phyloP scores from a whole-genome alignment of 2,329 filamentous ascomycete species.

The Pseudodiploospora longispora region DNA sequence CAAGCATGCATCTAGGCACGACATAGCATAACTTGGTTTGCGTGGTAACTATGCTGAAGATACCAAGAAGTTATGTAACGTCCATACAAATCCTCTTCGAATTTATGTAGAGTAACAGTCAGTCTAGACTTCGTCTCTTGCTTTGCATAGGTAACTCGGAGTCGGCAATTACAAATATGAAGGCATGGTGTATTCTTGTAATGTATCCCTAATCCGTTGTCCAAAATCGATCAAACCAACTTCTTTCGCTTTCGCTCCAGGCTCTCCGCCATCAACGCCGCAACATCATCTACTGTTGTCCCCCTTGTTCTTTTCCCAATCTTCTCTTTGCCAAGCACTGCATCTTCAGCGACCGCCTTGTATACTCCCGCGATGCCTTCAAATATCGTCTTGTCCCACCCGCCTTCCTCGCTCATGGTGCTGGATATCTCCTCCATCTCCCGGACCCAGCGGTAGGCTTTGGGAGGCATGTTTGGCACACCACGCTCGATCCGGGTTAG shows the following conservation, averaged over 20 bases:
- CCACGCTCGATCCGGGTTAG: slow-evolving; percentile 39
- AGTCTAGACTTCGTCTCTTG: no score
- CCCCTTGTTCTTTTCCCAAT: slow-evolving; percentile 48
- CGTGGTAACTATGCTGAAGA: no score
- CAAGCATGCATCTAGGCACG: no score
- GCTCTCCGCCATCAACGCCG: slow-evolving; percentile 38
- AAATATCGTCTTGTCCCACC: slow-evolving; percentile 51
- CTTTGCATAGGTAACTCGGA: no score
- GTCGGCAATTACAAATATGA: no score
- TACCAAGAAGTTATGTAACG: no score
- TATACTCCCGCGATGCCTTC: slow-evolving; percentile 54
- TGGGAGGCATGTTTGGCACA: slow-evolving; percentile 56
- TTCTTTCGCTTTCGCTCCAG: slow-evolving; percentile 37
- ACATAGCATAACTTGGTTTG: no score
- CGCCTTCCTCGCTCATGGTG: slow-evolving; percentile 57
- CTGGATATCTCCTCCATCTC: slow-evolving; percentile 71
- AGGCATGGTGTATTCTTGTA: no score
- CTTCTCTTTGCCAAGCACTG: slow-evolving; percentile 51
- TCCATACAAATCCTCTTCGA: no score
- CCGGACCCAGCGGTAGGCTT: slow-evolving; percentile 69
- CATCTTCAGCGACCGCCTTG: slow-evolving; percentile 51
- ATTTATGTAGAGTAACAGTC: no score
- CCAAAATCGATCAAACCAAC: slow-evolving; percentile 1
- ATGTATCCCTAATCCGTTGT: no score
- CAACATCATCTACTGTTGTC: slow-evolving; percentile 49